phyloP scores from a whole-genome alignment of 2,329 filamentous ascomycete genomes.

The Acephala macrosclerotiorum region DNA sequence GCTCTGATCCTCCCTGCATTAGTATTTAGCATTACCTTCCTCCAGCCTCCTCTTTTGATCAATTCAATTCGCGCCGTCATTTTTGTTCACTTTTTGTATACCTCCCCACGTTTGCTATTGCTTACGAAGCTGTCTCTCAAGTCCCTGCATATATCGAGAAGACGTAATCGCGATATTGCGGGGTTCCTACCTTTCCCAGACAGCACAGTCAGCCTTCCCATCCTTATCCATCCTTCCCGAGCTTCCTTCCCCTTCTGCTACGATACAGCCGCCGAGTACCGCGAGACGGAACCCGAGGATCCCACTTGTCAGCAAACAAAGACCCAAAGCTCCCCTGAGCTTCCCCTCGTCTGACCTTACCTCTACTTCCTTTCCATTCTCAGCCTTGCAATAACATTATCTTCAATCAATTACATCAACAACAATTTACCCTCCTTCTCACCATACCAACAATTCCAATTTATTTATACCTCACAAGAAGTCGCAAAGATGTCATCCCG shows the following conservation, averaged over 20 bases:
- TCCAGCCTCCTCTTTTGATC: neutral
- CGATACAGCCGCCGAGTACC: neutral
- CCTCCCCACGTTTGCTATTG: neutral
- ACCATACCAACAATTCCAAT: neutral
- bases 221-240: neutral
- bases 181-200: neutral
- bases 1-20: neutral
- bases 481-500: neutral
- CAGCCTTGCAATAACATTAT: neutral
- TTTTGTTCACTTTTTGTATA: neutral
- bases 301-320: neutral
- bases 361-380: neutral
- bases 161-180: neutral
- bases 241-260: neutral
- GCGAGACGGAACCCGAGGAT: neutral
- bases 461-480: neutral
- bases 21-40: neutral
- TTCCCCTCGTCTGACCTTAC: neutral
- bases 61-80: neutral
- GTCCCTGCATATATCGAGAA: neutral
- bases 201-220: conserved; percentile 3
- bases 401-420: conserved; percentile 3
- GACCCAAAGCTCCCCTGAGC: no score
- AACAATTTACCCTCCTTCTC: neutral
- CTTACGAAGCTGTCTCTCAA: neutral